Base-by-base conservation (phyloP, 2,329 filamentous ascomycete species). In the Dothistroma septosporum region DNA sequence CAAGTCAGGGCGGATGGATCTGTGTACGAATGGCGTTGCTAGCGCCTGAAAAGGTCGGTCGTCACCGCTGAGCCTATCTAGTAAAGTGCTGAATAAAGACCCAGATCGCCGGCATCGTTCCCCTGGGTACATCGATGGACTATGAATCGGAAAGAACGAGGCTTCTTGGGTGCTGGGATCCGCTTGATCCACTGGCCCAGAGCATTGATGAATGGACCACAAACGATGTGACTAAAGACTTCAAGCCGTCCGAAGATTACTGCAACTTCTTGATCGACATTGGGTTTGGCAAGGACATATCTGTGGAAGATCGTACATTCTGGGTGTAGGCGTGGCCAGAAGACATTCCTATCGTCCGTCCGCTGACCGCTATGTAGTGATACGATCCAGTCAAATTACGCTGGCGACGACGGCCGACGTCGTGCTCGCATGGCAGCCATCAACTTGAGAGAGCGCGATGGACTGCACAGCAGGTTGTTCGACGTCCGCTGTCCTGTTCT, bases 1-100 rank as follows among this genome's bases (percentile, higher is more conserved):
- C 80, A 1, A 81, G 78, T 60, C 82, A 84, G 67, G 82, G 81
- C 0, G 81, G 82, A 0, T 84, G 80, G 79, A 77, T 84, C 11
- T 76, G 77, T 0, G 76, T 77, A 5, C 66, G 80, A 19, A 83
- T 84, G 81, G 80, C 82, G 8, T 61, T 84, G n/a, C 59, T 84
- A 49, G 76, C 75, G 7, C 81, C 80, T 14, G 64, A 68, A 12
- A 78, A 73, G 73, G 79, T 68, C 55, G 31, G 21, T 31, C 4
- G 19, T 11, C 19, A 24, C 28, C 35, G 22, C 12, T 32, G 33
- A 22, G 31, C 24, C 8, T 33, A 24, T 32, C 41, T 31, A 7
- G n/a, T 44, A 31, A 31, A 7, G 48, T 14, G 2, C 32, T 46
- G 1, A 47, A 2, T 57, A 41, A 28, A 41, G 32, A 41, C 37